Evolutionary conservation across 352 stramenopile genomes (phyloP).

Genomic region (Ophiocytium majus): DNA sequence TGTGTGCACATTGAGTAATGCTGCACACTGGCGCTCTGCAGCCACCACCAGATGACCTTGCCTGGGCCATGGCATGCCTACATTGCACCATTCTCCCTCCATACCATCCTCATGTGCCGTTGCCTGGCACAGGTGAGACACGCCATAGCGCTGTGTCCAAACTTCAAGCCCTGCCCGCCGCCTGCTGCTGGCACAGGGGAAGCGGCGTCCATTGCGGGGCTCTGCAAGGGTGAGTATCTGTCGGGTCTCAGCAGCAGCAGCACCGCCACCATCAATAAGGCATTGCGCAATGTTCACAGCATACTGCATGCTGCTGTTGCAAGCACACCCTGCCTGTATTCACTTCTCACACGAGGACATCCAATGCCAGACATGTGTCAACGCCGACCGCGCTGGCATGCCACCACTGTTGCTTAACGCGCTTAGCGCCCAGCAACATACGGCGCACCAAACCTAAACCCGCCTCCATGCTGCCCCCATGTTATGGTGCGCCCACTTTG

Average conservation of each 20-base stretch:
- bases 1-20: background rate
- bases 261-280: background rate
- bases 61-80: no score
- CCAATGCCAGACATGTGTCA: no score
- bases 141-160: background rate
- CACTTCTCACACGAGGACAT: background rate
- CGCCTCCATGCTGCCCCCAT: background rate
- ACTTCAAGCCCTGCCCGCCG: background rate
- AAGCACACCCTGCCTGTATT: background rate
- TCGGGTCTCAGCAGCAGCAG: background rate
- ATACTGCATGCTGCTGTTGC: background rate
- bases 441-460: background rate
- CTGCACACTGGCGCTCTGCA: no score
- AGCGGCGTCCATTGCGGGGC: background rate
- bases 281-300: background rate
- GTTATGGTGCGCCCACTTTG: background rate
- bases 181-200: background rate
- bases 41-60: no score
- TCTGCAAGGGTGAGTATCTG: background rate
- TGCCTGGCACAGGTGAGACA: no score
- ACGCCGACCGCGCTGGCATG: no score
- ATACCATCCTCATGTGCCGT: background rate
- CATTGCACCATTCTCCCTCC: background rate
- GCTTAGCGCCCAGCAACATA: no score
- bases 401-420: no score